Evolutionary conservation across 2,329 filamentous ascomycete species (phyloP), one percentile per base, ranked within the genome.

Genomic region (Intubia oerlemansii): DNA sequence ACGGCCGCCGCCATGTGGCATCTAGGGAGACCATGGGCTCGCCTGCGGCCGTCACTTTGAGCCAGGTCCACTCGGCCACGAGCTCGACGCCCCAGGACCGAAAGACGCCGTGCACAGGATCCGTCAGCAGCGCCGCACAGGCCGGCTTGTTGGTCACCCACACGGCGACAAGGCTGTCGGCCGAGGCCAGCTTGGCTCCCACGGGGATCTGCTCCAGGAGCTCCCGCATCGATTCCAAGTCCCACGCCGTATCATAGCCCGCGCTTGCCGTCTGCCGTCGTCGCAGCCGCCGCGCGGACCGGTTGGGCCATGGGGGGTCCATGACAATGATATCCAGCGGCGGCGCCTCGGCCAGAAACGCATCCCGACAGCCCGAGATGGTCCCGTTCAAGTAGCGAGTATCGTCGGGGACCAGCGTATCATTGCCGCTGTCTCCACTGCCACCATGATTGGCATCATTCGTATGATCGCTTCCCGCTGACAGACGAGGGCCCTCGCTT

Each of bases 291-390:
- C 62, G 62, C 10, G 67, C 78, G 5, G 77, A 84, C 25, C 70
- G 63, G 42, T 81, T 85, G 0, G 78, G 76, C 78, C 79, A 85
- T 1, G 79, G 78, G 4, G 79, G 79, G 42, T 85, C 78, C 13
- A 84, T 51, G 7, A 82, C 45, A 21, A 84, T 55, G 25, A 84
- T 52, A 37, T 77, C 54, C 45, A 85, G 82, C 6, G 45, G 22
- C 41, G 13, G 57, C 2, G 59, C 54, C 4, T 41, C 42, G 10
- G 46, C 38, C 1, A 54, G 37, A 37, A 70, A 60, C 0, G 37
- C 35, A 3, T 44, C 39, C 21, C 54, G 46, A 25, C 48, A 48
- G 5, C 50, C 52, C 35, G 44, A 47, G 37, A 59, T 59, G 37
- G 45, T 55, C 14, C 65, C 63, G 7, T 58, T 45, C 13, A 73